Conservation (phyloP, 1,139 yeast genomes). For the Hyphopichia khmerensis region DNA sequence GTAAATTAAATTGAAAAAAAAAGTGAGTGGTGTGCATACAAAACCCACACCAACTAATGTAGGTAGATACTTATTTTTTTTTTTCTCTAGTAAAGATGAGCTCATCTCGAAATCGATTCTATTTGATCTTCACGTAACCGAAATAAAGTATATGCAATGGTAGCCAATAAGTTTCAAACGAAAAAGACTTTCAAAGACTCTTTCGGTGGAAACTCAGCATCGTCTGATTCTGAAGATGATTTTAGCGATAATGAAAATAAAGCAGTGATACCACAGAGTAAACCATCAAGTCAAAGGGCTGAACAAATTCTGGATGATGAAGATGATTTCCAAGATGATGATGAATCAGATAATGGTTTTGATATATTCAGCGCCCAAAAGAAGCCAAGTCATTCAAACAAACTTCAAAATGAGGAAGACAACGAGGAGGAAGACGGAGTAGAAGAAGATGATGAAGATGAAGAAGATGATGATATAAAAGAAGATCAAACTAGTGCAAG, state of each 20-base stretch:
- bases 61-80: too few species aligned
- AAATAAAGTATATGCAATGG: slow-evolving; percentile 2
- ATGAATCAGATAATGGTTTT: slow-evolving; percentile 11
- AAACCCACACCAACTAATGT: too few species aligned
- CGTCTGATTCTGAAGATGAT: neutral
- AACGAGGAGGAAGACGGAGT: slow-evolving; percentile 9
- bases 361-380: slow-evolving; percentile 9
- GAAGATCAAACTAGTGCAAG: slow-evolving; percentile 11
- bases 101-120: slow-evolving; percentile 2
- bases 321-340: slow-evolving; percentile 2
- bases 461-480: slow-evolving; percentile 20
- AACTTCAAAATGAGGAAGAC: slow-evolving; percentile 10
- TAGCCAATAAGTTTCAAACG: neutral
- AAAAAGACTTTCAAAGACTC: neutral
- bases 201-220: neutral
- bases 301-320: neutral
- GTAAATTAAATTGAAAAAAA: neutral
- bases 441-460: slow-evolving; percentile 10
- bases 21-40: slow-evolving; percentile 1
- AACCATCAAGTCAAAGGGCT: neutral
- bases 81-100: slow-evolving; percentile 4
- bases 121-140: neutral
- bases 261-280: neutral
- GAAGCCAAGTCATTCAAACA: slow-evolving; percentile 7
- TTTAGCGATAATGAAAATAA: neutral